Conservation (phyloP, 352 stramenopile species). For the Phytophthora agathidicida region DNA sequence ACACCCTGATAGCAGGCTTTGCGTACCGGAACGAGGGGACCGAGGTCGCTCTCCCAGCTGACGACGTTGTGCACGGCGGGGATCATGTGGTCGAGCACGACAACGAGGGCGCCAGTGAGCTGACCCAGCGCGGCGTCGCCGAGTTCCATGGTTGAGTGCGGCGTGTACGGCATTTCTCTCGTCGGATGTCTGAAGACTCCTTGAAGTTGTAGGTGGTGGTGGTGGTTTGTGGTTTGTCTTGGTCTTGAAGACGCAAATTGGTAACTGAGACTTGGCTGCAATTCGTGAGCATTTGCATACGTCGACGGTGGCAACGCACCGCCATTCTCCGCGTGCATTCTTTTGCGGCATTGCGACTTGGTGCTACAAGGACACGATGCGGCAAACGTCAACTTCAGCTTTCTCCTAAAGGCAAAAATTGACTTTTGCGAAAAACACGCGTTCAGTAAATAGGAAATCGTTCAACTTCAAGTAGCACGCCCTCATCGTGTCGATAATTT, state of each 20-base stretch:
- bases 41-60: conserved; percentile 44
- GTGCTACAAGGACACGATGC: no score
- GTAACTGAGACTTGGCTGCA: conserved; percentile 9
- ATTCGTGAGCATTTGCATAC: conserved; percentile 14
- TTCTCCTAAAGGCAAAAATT: conserved; percentile 4
- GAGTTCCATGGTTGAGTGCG: conserved; percentile 42
- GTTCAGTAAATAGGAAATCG: not conserved
- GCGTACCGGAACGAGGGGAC: conserved; percentile 33
- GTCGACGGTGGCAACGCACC: no score
- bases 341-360: no score
- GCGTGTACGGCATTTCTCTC: conserved; percentile 30
- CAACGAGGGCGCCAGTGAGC: conserved; percentile 37
- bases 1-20: not conserved
- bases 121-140: conserved; percentile 47
- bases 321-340: not conserved
- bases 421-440: not conserved
- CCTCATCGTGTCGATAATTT: no score
- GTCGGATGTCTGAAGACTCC: not conserved
- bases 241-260: conserved; percentile 21
- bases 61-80: conserved; percentile 51
- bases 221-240: conserved; percentile 7
- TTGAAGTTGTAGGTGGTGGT: no score
- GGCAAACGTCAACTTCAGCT: conserved; percentile 10
- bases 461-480: conserved; percentile 14
- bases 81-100: conserved; percentile 50